Evolutionary conservation across 1,139 yeast species (phyloP), one percentile per base, ranked within the genome.

Genomic region (Yueomyces sp.): DNA sequence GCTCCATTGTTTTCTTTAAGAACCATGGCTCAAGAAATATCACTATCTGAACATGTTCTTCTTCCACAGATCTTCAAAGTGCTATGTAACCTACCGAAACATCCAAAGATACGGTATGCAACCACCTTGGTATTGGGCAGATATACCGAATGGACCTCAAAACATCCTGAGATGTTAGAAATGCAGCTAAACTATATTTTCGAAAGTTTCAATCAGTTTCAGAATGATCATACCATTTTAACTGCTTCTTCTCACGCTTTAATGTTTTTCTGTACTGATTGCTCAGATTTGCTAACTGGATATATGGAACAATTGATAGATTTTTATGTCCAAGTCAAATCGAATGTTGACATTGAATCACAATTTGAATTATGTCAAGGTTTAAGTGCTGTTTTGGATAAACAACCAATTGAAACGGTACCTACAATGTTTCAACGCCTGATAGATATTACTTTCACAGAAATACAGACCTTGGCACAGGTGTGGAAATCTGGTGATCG

Each of bases 261-360:
- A 54, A 86, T 86, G 89, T 89, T 79, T 57, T 85, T 93, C 57
- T 89, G 97, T 65, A 84, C 84, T 56, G 98, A 93, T 62, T 93
- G 98, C 57, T 74, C 94, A 0, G 56, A 64, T 12, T 67, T 79
- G 25, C 67, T 93, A 51, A 76, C 80, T 32, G 73, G 75, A 43
- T 84, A 76, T 58, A 67, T 87, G 53, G 89, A 80, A 44, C 95
- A 86, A 59, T 68, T 93, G 44, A 78, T 80, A 53, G 70, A 77
- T 49, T 78, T 91, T 49, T 91, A 85, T 62, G 76, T 76, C 44
- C 80, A 76, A 52, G 75, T 89, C 36, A 64, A 67, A 36, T 62
- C 64, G 12, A 52, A 58, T 25, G 66, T 87, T 39, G 95, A 86
- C 54, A 61, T 75, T 33, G 78, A 77, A 42, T 81, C 95, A 1